Base-by-base conservation (phyloP, 129 eudicot genomes). In the Rutidosis leptorrhynchoides region DNA sequence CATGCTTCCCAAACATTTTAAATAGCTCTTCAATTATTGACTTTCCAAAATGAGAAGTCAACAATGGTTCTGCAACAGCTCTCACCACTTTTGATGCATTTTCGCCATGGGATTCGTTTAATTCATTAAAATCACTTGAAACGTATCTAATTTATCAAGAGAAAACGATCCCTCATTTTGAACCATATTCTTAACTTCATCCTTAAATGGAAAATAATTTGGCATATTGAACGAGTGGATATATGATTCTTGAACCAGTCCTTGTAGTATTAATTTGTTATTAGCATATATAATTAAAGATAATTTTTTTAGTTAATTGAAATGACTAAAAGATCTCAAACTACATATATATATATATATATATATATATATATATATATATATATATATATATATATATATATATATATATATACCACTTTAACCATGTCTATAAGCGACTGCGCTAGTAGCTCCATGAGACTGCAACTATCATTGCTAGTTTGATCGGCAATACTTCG, bases 141-240 rank as follows among this genome's bases (percentile, higher is more conserved):
- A 53, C 14, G 5, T 54, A 6, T 52, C 49, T 2, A 80, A 25
- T 46, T 6, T 71, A 54, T 71, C 64, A 53, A 75, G 22, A 28
- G 25, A 27, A 37, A 80, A 80, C 1, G 81, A 80, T 0, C 84
- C 81, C 21, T 75, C 74, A 0, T 58, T 15, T 0, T 37, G 57
- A 42, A 80, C 46, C 27, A 70, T 21, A 29, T 32, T 26, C 63
- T 60, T 56, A 6, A 75, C 68, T 71, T 80, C 84, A 58, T 69
- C 67, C 49, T 58, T 32, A 40, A 27, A 71, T 0, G 84, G 77
- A 20, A 20, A 22, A 56, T 80, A 80, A 5, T 55, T 16, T 20
- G 81, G 74, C 6, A 80, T 7, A 68, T 75, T 75, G 65, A 80
- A 80, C 14, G 84, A 70, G 27, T 65, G 6, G 6, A 80, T 7